A percentile compares a stretch with the other conserved stretches of the same genome.
These are phyloP conservation scores for Amphicarpaea edgeworthii DNA, from an alignment of 306 rosid species.

Conservation along the genomic window DNA sequence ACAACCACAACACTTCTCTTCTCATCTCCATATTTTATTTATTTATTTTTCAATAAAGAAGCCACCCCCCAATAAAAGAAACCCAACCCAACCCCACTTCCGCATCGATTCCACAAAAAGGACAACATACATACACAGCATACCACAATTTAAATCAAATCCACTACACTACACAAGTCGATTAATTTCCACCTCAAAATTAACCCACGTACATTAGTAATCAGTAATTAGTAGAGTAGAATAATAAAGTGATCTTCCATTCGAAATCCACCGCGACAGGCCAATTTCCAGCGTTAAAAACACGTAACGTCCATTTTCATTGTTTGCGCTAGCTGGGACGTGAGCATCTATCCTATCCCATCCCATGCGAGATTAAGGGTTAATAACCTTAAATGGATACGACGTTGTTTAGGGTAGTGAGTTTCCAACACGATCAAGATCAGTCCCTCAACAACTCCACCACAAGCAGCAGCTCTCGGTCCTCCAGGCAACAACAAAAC, in stretches of 20 bases:
- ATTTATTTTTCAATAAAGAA: slow-evolving; percentile 35
- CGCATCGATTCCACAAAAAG: slow-evolving; percentile 60
- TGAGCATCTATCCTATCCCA: no score
- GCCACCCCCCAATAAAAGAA: slow-evolving; percentile 27
- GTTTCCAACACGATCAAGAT: slow-evolving; percentile 70
- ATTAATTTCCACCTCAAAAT: slow-evolving; percentile 37
- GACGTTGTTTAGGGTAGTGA: slow-evolving; percentile 83
- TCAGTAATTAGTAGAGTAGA: background rate
- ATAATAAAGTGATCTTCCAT: background rate
- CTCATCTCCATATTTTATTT: slow-evolving; percentile 8
- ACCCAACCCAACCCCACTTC: slow-evolving; percentile 53
- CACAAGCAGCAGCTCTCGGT: slow-evolving; percentile 73
- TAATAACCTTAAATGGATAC: slow-evolving; percentile 71
- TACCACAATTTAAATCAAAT: slow-evolving; percentile 21
- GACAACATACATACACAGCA: slow-evolving; percentile 29
- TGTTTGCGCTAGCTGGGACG: slow-evolving; percentile 32
- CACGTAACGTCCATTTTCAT: slow-evolving; percentile 23
- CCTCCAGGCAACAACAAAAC: slow-evolving; percentile 64
- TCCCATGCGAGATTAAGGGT: slow-evolving; percentile 7
- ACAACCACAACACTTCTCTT: slow-evolving; percentile 45
- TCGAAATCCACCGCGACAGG: background rate
- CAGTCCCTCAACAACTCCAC: slow-evolving; percentile 63
- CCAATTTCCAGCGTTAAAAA: background rate
- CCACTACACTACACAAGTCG: background rate
- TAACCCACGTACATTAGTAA: background rate